Evolutionary conservation across 2,329 filamentous ascomycete genomes (phyloP).

Genomic region (Cladosporium phlei): DNA sequence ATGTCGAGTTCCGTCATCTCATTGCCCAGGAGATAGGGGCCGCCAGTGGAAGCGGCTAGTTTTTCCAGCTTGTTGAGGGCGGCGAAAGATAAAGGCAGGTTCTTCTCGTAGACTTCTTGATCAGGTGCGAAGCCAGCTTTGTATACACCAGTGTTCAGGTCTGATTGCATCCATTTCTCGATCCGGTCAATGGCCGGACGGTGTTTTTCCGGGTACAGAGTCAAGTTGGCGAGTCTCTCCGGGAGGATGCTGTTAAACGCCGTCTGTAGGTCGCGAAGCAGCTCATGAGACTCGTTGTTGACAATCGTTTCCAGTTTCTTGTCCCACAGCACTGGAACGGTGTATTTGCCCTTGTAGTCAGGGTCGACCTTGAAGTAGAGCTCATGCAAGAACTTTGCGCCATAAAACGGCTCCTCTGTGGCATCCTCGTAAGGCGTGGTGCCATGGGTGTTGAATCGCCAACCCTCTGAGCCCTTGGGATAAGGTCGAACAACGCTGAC

Average conservation of each 20-base stretch:
- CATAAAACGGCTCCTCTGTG: slow-evolving; percentile 57
- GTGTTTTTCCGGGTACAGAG: slow-evolving; percentile 51
- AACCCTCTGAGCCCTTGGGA: slow-evolving; percentile 64
- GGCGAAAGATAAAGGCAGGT: slow-evolving; percentile 53
- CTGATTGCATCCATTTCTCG: slow-evolving; percentile 50
- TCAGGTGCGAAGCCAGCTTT: slow-evolving; percentile 55
- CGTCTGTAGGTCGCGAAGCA: slow-evolving; percentile 55
- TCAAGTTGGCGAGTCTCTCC: slow-evolving; percentile 37
- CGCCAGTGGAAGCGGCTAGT: slow-evolving; percentile 42
- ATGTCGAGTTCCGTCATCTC: slow-evolving; percentile 58
- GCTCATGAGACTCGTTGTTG: slow-evolving; percentile 57
- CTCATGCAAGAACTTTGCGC: slow-evolving; percentile 55
- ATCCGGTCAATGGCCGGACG: slow-evolving; percentile 49
- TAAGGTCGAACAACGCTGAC: slow-evolving; percentile 60
- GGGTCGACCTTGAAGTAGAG: slow-evolving; percentile 59
- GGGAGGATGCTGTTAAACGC: slow-evolving; percentile 51
- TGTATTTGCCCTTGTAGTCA: slow-evolving; percentile 57
- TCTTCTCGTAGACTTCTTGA: slow-evolving; percentile 53
- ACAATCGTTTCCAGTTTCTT: slow-evolving; percentile 52
- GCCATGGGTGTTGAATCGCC: slow-evolving; percentile 51
- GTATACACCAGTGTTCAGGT: slow-evolving; percentile 59
- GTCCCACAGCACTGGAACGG: slow-evolving; percentile 60
- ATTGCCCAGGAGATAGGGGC: slow-evolving; percentile 54
- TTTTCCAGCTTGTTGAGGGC: slow-evolving; percentile 56
- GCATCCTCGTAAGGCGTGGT: slow-evolving; percentile 46